Conservation (phyloP, 1,139 yeast genomes). For the Neolecta irregularis region DNA sequence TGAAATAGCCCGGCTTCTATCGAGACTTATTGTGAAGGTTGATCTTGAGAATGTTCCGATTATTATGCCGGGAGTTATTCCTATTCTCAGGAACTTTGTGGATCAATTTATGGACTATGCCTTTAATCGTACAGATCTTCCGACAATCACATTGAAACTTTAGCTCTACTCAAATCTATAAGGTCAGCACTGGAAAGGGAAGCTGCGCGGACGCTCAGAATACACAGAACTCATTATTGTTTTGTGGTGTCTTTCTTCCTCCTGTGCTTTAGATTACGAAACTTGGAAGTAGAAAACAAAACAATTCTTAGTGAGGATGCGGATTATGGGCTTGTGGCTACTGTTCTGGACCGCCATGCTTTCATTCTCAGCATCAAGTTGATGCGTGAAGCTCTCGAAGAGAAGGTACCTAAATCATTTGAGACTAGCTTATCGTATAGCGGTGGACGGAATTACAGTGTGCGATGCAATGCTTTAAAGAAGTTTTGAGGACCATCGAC, state of each 20-base stretch:
- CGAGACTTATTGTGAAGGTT: conserved; percentile 10
- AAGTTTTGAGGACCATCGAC: conserved; percentile 30
- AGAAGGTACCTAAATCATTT: conserved; percentile 20
- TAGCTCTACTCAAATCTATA: conserved; percentile 35
- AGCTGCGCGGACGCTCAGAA: conserved; percentile 21
- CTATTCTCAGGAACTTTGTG: conserved; percentile 33
- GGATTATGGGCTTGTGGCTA: conserved; percentile 52
- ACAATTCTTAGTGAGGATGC: conserved; percentile 13
- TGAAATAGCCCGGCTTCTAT: no score
- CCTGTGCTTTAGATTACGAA: conserved; percentile 25
- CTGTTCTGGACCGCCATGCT: conserved; percentile 49
- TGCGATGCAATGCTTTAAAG: conserved; percentile 52
- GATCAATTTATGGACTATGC: conserved; percentile 56
- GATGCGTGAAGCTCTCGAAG: conserved; percentile 38
- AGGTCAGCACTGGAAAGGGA: conserved; percentile 38
- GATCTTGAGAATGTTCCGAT: conserved; percentile 18
- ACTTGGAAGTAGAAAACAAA: conserved; percentile 17
- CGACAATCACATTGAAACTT: background rate
- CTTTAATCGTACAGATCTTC: conserved; percentile 35
- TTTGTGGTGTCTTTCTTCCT: conserved; percentile 60
- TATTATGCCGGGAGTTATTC: conserved; percentile 26
- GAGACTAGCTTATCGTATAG: conserved; percentile 1
- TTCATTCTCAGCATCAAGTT: conserved; percentile 45
- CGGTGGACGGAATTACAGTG: conserved; percentile 52
- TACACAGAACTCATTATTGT: conserved; percentile 37